Evolutionary conservation across 495 filamentous ascomycete genomes (phyloP), one percentile per base, ranked within the genome.

Genomic region (Penicillium bovifimosum): DNA sequence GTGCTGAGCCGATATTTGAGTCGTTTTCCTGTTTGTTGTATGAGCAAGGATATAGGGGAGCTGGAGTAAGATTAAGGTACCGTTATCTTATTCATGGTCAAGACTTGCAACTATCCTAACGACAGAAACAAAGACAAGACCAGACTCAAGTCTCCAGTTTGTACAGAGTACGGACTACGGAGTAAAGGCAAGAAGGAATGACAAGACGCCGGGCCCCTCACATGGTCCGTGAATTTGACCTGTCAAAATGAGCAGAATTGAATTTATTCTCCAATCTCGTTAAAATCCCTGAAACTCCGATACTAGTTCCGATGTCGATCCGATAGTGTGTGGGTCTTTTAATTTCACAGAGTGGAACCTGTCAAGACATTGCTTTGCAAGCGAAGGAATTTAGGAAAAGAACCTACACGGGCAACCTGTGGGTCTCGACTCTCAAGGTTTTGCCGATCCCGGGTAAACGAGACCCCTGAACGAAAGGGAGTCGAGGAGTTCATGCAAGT

Each of bases 1-100:
- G 70, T 17, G 71, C 67, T 9, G 73, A 72, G 5, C 73, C 73
- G 35, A 76, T 44, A 54, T 76, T 76, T 13, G 73, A 63, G 42
- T 76, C 73, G 61, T 65, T 69, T 42, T 71, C 58, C 71, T 74
- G 14, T 5, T 16, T 6, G 29, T n/a, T 9, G 28, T 2, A 27
- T 50, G 16, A 50, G 17, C 9, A 41, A 50, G 16, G 13, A 31
- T 26, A 17, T 45, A 14, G 55, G 42, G 13, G 17, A 14, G 11
- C 16, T 33, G 9, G n/a, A 38, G 7, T 2, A 7, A 27, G 16
- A 16, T 5, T 6, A 31, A 28, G 41, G 18, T 54, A 63, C 59
- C 24, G 55, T 47, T 28, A 50, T 38, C 45, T 40, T 53, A 13
- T 47, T 47, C 60, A 60, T 56, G 10, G 27, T 54, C 20, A 31